Evolutionary conservation across 306 rosid genomes (phyloP), one percentile per base, ranked within the genome.

Genomic region (Vigna radiata): DNA sequence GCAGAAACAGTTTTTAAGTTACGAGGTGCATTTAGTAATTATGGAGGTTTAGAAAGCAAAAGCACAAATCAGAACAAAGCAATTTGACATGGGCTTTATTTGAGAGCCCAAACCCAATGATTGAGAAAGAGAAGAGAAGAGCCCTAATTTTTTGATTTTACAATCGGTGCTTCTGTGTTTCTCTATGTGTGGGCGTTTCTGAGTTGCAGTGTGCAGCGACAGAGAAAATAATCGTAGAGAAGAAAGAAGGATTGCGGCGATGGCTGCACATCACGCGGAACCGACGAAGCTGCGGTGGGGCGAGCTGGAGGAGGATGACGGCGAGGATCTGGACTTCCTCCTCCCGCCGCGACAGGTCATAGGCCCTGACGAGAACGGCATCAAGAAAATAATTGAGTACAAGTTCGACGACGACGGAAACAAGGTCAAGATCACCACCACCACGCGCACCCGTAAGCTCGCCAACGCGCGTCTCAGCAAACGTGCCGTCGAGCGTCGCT

Each of bases 321-420:
- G 91, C 0, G 98, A 90, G 70, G 96, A 94, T 79, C 84, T 94
- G 0, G 97, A 89, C 72, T 94, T 91, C 64, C 83, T 94, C 14
- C 81, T 94, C 5, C 98, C 98, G 15, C 94, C 97, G 18, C 72
- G 65, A 27, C 93, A 91, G 84, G 88, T 89, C 5, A 90, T 90
- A n/a, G 96, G 97, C 0, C 98, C 98, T 0, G 92, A 94, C 77
- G 91, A 85, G 72, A 89, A 90, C 53, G 98, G 97, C 8, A 88
- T 91, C 56, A 91, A 94, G 89, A 91, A 64, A 76, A 86, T 85
- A 0, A 84, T 91, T 0, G 97, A 91, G 61, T 94, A 94, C 87
- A 89, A 85, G 64, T 94, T 91, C 79, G 89, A 89, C 47, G 97
- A 91, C 0, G 90, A 91, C 0, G 97, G 97, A 0, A 89, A 90